phyloP scores from a whole-genome alignment of 495 filamentous ascomycete genomes.

The Podospora appendiculata region DNA sequence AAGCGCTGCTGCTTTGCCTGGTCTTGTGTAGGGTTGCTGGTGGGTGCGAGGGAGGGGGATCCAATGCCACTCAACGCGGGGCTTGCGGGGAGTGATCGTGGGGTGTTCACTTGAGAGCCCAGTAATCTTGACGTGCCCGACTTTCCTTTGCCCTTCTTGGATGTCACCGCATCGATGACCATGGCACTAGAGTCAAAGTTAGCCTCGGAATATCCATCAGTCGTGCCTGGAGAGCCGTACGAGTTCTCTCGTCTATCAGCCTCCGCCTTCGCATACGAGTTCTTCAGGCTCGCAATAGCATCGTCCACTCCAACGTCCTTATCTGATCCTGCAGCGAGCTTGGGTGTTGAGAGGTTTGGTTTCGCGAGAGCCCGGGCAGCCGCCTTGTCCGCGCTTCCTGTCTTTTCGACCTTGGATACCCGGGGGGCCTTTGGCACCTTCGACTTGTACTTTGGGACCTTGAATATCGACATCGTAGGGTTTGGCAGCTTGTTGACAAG shows the following conservation, averaged over 20 bases:
- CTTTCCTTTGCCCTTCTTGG: constrained; percentile 23
- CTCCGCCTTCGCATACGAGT: constrained; percentile 25
- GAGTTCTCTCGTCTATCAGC: constrained; percentile 44
- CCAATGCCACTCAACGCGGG: constrained; percentile 48
- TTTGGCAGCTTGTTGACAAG: constrained; percentile 28
- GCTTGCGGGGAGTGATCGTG: constrained; percentile 56
- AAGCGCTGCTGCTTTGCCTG: constrained; percentile 45
- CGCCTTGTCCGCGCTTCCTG: neutral
- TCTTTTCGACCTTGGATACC: constrained; percentile 1
- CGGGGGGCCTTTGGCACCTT: constrained; percentile 14
- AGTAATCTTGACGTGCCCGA: constrained; percentile 28
- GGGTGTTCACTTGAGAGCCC: constrained; percentile 35
- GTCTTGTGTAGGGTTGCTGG: constrained; percentile 45
- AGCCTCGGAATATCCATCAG: constrained; percentile 5
- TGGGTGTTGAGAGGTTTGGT: constrained; percentile 1
- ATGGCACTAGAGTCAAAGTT: constrained; percentile 21
- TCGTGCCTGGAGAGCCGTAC: constrained; percentile 42
- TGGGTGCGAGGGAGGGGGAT: constrained; percentile 44
- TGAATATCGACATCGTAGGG: constrained; percentile 38
- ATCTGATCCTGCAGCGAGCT: constrained; percentile 4
- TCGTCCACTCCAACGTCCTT: constrained; percentile 16
- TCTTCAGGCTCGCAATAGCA: constrained; percentile 30
- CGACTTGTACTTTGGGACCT: constrained; percentile 34
- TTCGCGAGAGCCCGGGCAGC: constrained; percentile 3
- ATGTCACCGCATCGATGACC: constrained; percentile 23